Base-by-base conservation (phyloP, 192 early-diverging fungal species). In the Backusella psychrophila region DNA sequence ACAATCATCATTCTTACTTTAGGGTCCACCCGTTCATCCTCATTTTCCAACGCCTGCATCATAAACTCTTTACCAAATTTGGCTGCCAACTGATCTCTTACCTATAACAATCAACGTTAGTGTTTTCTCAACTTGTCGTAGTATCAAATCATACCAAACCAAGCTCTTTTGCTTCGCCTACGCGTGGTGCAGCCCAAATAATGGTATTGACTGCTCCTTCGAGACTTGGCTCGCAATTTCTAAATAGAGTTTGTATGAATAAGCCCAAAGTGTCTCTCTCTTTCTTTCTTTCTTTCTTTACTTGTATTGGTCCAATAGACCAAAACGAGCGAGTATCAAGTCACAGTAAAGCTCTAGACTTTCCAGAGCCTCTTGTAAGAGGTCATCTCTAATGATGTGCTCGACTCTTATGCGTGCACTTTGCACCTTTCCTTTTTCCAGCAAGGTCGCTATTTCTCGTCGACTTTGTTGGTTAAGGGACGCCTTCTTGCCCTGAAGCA, bases 381-480 rank as follows among this genome's bases (percentile, higher is more conserved):
- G 92, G 86, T 99, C 97, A 72, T 98, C 96, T 19, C 97, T 91
- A 71, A 99, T 99, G 66, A 99, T 95, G 78, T 92, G 88, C 72
- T 99, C 96, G 5, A 94, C 95, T 70, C 95, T 84, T 35, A 97
- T 93, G 23, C 93, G 86, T 11, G 96, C 97, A 73, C 92, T 94
- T 75, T 95, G 93, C 42, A 88, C 88, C 72, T 98, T 99, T 78
- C 92, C 92, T 69, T 80, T 86, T 77, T 96, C 92, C 12, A 99
- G 78, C 8, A 98, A 85, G 7, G 75, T 69, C 0, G 95, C 94
- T 46, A 99, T 96, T 80, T 97, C 96, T 19, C 90, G 89, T 52
- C 95, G 90, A 12, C 90, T 90, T 59, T 90, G 87, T 63, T 93
- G 83, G 67, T 92, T 93, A 9, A 92, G 80, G 21, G 92, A 88